Evolutionary conservation across 176 grass and related monocot species (phyloP).

Genomic region (Urochloa ruziziensis): DNA sequence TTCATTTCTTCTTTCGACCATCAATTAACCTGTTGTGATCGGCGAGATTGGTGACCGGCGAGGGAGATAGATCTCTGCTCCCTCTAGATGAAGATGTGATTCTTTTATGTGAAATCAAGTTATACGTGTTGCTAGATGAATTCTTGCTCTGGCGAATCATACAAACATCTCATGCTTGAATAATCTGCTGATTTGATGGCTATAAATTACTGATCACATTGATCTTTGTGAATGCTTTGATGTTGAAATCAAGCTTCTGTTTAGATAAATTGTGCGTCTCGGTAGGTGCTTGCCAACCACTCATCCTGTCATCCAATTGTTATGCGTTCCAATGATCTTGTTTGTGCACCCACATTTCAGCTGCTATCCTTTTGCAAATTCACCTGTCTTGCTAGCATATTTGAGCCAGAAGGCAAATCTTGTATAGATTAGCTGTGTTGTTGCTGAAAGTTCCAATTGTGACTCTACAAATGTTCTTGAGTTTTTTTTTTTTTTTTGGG

Average conservation of each 20-base stretch:
- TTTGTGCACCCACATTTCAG: not conserved
- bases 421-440: not conserved
- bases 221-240: not conserved
- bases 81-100: conserved; percentile 27
- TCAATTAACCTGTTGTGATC: not conserved
- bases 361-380: not conserved
- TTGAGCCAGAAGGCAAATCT: not conserved
- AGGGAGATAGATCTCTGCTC: not conserved
- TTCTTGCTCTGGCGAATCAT: conserved; percentile 6
- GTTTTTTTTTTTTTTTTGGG: not conserved
- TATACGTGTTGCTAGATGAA: conserved; percentile 1
- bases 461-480: not conserved
- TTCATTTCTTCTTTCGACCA: conserved; percentile 6
- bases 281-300: not conserved
- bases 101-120: conserved; percentile 28
- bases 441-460: not conserved
- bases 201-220: not conserved
- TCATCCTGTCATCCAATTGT: not conserved
- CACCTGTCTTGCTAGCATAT: not conserved
- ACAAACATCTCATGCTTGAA: conserved; percentile 5
- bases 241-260: not conserved
- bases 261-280: not conserved
- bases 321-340: not conserved
- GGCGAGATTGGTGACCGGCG: not conserved
- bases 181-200: not conserved